phyloP scores from a whole-genome alignment of 139 green algal species.

The Chlamydomonas schloesseri region DNA sequence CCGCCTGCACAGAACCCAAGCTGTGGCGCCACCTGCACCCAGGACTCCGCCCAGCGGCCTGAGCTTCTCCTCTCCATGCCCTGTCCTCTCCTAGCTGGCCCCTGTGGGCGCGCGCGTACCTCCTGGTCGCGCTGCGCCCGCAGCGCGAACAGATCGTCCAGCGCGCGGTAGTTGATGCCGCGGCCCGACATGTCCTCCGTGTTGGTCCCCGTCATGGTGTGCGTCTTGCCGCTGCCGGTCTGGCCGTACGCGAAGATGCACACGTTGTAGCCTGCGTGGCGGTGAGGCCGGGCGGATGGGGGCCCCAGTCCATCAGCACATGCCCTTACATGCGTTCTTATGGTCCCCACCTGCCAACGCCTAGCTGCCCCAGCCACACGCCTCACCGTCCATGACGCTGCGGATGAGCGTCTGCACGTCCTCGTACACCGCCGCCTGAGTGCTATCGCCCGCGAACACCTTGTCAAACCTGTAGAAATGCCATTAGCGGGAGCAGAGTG shows the following conservation, averaged over 20 bases:
- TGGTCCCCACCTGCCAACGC: too few relatives aligned
- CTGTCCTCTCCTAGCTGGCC: too few relatives aligned
- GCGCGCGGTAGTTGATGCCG: slow-evolving; percentile 92
- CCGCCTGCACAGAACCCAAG: too few relatives aligned
- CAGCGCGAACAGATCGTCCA: slow-evolving; percentile 92
- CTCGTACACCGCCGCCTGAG: slow-evolving; percentile 87
- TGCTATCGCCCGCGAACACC: slow-evolving; percentile 80
- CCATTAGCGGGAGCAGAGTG: slow-evolving; percentile 47
- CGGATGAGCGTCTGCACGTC: slow-evolving; percentile 89
- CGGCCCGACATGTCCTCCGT: slow-evolving; percentile 62
- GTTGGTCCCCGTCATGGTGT: slow-evolving; percentile 88
- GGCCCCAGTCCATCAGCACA: too few relatives aligned
- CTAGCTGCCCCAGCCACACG: too few relatives aligned
- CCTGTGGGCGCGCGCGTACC: too few relatives aligned
- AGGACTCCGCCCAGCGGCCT: too few relatives aligned
- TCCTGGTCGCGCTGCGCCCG: slow-evolving; percentile 71
- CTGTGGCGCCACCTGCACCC: too few relatives aligned
- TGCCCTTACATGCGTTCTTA: too few relatives aligned
- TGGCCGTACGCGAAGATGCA: slow-evolving; percentile 92
- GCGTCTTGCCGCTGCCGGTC: slow-evolving; percentile 88
- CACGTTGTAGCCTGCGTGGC: slow-evolving; percentile 92
- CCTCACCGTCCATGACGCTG: slow-evolving; percentile 88
- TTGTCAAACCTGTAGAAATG: slow-evolving; percentile 79
- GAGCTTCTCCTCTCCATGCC: too few relatives aligned
- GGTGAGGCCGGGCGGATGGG: too few relatives aligned